These are phyloP conservation scores for Musa schizocarpa DNA, from an alignment of 176 grass and related monocot genomes.

Conservation along the genomic window DNA sequence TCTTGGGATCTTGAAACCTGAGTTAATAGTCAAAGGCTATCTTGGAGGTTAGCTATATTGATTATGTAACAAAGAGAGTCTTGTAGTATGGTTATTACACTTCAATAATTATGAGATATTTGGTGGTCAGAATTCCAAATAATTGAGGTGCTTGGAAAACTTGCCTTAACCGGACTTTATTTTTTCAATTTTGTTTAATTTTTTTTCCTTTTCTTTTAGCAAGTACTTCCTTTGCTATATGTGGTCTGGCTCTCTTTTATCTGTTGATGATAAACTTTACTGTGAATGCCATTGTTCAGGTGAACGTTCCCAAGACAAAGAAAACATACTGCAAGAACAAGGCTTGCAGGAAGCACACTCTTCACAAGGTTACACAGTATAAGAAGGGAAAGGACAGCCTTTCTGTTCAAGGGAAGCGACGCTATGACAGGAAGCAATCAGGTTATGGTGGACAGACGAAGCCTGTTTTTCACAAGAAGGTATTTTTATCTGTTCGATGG, in stretches of 20 bases:
- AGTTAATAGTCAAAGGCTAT: neutral
- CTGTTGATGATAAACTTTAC: neutral
- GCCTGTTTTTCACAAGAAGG: conserved; percentile 98
- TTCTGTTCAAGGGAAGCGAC: conserved; percentile 83
- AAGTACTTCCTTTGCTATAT: neutral
- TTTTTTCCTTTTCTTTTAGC: neutral
- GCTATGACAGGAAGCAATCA: conserved; percentile 89
- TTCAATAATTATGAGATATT: too few species aligned
- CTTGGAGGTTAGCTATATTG: neutral
- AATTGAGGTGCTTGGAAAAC: too few species aligned
- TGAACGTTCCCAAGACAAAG: conserved; percentile 94
- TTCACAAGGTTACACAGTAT: conserved; percentile 94
- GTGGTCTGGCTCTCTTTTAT: neutral
- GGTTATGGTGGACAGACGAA: conserved; percentile 97
- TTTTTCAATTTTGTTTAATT: neutral
- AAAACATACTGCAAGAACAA: conserved; percentile 99
- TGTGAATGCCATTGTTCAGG: conserved; percentile 25
- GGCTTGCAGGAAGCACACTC: conserved; percentile 85
- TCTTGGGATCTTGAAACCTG: neutral
- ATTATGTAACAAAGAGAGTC: neutral
- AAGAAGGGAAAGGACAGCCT: conserved; percentile 94
- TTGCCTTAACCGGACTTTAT: too few species aligned
- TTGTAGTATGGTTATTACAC: neutral
- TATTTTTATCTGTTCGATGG: neutral
- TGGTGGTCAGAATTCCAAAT: too few species aligned